Evolutionary conservation across 2,329 filamentous ascomycete species (phyloP).

Genomic region (Colletotrichum echinochloae): DNA sequence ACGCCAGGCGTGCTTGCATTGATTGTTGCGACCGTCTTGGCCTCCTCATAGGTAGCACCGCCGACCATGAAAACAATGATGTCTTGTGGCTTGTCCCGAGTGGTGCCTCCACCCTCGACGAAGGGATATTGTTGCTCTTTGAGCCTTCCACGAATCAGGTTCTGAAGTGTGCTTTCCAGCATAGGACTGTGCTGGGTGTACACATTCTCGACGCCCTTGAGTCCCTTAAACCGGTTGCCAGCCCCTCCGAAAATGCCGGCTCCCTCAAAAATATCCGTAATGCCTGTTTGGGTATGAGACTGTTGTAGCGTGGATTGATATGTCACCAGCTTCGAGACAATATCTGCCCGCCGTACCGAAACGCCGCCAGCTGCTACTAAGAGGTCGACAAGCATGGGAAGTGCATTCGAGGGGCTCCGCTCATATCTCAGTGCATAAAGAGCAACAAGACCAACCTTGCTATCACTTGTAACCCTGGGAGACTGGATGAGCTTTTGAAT

Average conservation of each 20-base stretch:
- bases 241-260: slow-evolving; percentile 92
- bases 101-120: slow-evolving; percentile 86
- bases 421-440: slow-evolving; percentile 96
- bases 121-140: slow-evolving; percentile 93
- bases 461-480: slow-evolving; percentile 79
- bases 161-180: slow-evolving; percentile 88
- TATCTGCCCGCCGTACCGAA: slow-evolving; percentile 77
- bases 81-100: slow-evolving; percentile 95
- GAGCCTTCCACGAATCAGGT: slow-evolving; percentile 90
- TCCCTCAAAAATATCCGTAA: slow-evolving; percentile 92
- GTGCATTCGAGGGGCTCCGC: slow-evolving; percentile 84
- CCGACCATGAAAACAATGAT: slow-evolving; percentile 95
- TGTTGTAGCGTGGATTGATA: slow-evolving; percentile 91
- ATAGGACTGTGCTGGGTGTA: slow-evolving; percentile 97
- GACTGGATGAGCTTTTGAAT: slow-evolving; percentile 89
- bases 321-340: slow-evolving; percentile 83
- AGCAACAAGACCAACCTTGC: slow-evolving; percentile 89
- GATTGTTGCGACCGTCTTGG: slow-evolving; percentile 93
- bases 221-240: slow-evolving; percentile 87
- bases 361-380: slow-evolving; percentile 87
- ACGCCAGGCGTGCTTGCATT: slow-evolving; percentile 92
- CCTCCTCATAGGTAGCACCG: slow-evolving; percentile 95
- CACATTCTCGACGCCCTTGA: slow-evolving; percentile 98
- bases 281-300: slow-evolving; percentile 78
- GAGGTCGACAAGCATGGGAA: slow-evolving; percentile 88